Conservation (phyloP, 352 stramenopile species). For the Phytophthora tubulina region DNA sequence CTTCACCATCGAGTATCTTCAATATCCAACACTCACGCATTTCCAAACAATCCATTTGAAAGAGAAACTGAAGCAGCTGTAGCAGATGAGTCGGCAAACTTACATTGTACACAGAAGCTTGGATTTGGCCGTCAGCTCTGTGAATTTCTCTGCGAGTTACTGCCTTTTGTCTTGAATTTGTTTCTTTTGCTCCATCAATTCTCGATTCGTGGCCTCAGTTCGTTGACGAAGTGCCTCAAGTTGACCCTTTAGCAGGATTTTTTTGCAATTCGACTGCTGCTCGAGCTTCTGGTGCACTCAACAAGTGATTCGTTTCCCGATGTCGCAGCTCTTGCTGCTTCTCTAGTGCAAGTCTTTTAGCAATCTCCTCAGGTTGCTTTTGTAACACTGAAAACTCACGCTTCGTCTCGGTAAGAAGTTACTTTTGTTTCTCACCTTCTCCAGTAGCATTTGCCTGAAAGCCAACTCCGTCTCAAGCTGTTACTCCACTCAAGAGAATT, state of each 20-base stretch:
- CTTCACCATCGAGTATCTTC: constrained; percentile 47
- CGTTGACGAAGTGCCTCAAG: constrained; percentile 52
- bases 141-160: constrained; percentile 38
- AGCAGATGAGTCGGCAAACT: constrained; percentile 44
- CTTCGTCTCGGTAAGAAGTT: constrained; percentile 27
- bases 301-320: constrained; percentile 44
- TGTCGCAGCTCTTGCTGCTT: constrained; percentile 58
- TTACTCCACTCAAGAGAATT: constrained; percentile 60
- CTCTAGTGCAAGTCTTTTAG: constrained; percentile 38
- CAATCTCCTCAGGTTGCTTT: constrained; percentile 55
- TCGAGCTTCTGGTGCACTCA: constrained; percentile 47
- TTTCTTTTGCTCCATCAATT: constrained; percentile 51
- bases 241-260: constrained; percentile 52
- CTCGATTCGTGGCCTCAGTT: constrained; percentile 44
- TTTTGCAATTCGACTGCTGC: constrained; percentile 62
- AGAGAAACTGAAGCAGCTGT: constrained; percentile 13
- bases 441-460: neutral
- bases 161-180: constrained; percentile 49
- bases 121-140: constrained; percentile 56
- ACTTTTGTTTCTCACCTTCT: constrained; percentile 18
- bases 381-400: constrained; percentile 47
- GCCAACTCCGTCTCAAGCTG: constrained; percentile 55
- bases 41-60: constrained; percentile 41
- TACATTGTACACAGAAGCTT: constrained; percentile 43
- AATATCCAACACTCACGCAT: constrained; percentile 65